Base-by-base conservation (phyloP, 2,329 filamentous ascomycete genomes). In the Stachybotrys chlorohalonatus region DNA sequence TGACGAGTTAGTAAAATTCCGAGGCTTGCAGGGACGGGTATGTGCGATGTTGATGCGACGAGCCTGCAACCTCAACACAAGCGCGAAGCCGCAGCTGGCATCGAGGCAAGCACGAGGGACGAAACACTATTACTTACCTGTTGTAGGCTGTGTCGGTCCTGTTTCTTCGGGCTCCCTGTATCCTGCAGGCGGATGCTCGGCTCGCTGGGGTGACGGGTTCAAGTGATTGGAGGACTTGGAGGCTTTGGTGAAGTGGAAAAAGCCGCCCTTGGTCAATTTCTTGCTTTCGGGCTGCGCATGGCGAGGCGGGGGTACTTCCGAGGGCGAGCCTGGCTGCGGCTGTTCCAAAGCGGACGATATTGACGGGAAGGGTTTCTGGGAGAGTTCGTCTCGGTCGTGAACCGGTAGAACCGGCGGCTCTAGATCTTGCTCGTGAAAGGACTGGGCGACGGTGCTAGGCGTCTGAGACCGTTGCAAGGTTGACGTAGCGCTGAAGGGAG, bases 221-320 rank as follows among this genome's bases (percentile, higher is more conserved):
- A 61, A 59, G 49, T 68, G 65, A 53, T 72, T 75, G 50, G 70
- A 68, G 52, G 73, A 67, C 59, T 73, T 77, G 59, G 72, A 67
- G 24, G 65, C 65, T 61, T 79, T 80, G 58, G 70, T 73, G 65
- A 80, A 79, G 64, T 76, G 73, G 62, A 79, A 78, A 66, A 80
- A 79, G 59, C 74, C 73, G 62, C 73, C 73, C 63, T 75, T 78
- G 55, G 73, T 70, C n/a, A 70, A 59, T 60, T 74, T 76, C 53
- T 68, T 71, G 59, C 68, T 71, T 62, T 72, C 73, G 59, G 67
- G 63, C 55, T 67, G 64, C 24, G 59, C 54, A 30, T 56, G 58
- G 54, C 66, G 65, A 51, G 55, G 54, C 53, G 64, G 61, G 54
- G 55, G 57, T 56, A 61, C 56, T 58, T 57, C 59, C 58, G 60